Base-by-base conservation (phyloP, 2,329 filamentous ascomycete genomes). In the Metarhizium album region DNA sequence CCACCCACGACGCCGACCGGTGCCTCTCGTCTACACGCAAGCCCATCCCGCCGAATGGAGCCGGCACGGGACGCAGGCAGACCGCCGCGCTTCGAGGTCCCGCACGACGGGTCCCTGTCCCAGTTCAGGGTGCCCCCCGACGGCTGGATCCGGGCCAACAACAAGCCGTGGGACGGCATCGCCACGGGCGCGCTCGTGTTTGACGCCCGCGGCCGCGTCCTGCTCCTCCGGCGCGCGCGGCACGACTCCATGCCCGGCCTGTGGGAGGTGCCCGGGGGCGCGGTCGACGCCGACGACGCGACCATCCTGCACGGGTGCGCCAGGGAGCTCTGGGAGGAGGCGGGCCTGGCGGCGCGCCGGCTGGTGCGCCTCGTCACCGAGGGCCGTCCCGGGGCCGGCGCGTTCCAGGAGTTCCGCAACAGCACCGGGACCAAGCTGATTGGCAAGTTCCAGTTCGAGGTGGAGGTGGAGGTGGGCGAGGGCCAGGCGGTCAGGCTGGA, bases 211-310 rank as follows among this genome's bases (percentile, higher is more conserved):
- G 47, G 51, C 35, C 57, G 57, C 43, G 55, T 72, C 18, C 67
- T 72, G 1, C 62, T 74, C 14, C 46, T 73, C 6, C 70, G 70
- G 57, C 69, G 70, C 55, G 63, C 67, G 47, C 53, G 60, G 4
- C 57, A 61, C 48, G 70, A 71, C 60, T 66, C 57, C 16, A 61
- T 65, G 56, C 70, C 71, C 1, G 51, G 62, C 45, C 52, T 53
- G 4, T 74, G 72, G 72, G 71, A 75, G 53, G 49, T 64, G 1
- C 71, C 71, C 4, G 72, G 72, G 35, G 72, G 72, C 29, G 64
- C 58, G 2, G 64, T 64, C 48, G 72, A 74, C 48, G 35, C 52
- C 3, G 58, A 58, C 0, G 71, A 74, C 55, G 20, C 51, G 16
- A 67, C 56, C 16, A 60, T 74, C 6, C 59, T 74, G 18, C 57